Conservation (phyloP, 257 asterid species). For the Solanum paucissectum region DNA sequence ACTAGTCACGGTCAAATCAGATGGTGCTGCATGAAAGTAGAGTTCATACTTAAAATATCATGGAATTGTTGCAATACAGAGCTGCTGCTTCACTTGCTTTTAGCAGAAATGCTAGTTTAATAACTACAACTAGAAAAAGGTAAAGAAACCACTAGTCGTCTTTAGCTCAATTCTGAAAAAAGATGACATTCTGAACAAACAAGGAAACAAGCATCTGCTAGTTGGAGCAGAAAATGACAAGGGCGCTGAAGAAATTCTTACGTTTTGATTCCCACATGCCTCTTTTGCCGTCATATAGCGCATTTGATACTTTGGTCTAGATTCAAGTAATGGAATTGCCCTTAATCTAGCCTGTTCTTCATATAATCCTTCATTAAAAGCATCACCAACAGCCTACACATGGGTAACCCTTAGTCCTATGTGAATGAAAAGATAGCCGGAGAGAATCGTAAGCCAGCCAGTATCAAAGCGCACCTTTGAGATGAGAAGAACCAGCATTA, state of each 20-base stretch:
- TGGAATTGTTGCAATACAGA: not conserved
- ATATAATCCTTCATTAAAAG: constrained; percentile 90
- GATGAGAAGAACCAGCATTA: constrained; percentile 97
- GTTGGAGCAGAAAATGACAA: not conserved
- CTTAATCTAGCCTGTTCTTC: constrained; percentile 94
- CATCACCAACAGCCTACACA: constrained; percentile 97
- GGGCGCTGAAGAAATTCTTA: constrained; percentile 14
- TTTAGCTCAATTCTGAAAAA: not conserved
- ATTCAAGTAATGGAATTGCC: constrained; percentile 86
- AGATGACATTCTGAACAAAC: not conserved
- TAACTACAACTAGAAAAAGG: not conserved
- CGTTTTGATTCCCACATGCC: constrained; percentile 86
- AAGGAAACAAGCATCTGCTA: not conserved
- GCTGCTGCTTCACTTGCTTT: not conserved
- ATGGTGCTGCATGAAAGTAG: not conserved
- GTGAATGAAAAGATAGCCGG: not conserved
- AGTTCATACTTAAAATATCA: not conserved
- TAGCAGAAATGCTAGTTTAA: not conserved
- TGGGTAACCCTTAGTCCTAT: not conserved
- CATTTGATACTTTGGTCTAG: constrained; percentile 97
- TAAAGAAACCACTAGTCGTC: not conserved
- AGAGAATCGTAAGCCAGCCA: not conserved
- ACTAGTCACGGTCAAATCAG: not conserved
- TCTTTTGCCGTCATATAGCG: constrained; percentile 86
- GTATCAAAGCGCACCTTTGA: constrained; percentile 51